These are phyloP conservation scores for Malassezia furfur DNA, from an alignment of 1,284 basidiomycete genomes.

Conservation along the genomic window DNA sequence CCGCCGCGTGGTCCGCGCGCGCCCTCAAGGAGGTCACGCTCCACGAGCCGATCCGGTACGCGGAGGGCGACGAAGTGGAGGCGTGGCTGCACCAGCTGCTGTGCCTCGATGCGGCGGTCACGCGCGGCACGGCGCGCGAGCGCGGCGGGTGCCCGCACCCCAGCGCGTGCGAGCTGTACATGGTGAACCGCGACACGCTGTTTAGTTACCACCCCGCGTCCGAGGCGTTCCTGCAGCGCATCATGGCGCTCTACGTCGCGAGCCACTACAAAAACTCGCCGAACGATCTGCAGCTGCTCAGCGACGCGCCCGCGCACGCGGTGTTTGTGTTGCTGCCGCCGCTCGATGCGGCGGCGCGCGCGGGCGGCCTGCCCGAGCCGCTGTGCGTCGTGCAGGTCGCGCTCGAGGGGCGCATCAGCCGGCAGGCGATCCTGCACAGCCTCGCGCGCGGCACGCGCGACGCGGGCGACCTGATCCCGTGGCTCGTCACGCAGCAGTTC, in stretches of 20 bases:
- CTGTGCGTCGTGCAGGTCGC: constrained; percentile 83
- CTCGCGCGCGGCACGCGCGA: constrained; percentile 68
- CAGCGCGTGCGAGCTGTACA: constrained; percentile 83
- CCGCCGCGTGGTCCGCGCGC: constrained; percentile 55
- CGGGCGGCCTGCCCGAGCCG: constrained; percentile 52
- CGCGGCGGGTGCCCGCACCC: constrained; percentile 62
- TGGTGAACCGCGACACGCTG: constrained; percentile 88
- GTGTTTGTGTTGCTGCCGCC: constrained; percentile 88
- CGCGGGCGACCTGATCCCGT: constrained; percentile 95
- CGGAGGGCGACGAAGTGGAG: constrained; percentile 77
- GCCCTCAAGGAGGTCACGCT: constrained; percentile 87
- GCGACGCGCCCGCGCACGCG: constrained; percentile 91
- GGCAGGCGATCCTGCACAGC: constrained; percentile 74
- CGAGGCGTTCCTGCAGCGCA: constrained; percentile 89
- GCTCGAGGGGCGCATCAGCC: constrained; percentile 85
- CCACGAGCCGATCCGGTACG: constrained; percentile 87
- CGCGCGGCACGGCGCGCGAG: background rate
- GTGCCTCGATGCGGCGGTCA: constrained; percentile 62
- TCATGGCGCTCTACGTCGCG: constrained; percentile 96
- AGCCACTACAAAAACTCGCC: constrained; percentile 99
- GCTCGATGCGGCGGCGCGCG: constrained; percentile 14
- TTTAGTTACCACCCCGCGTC: constrained; percentile 96
- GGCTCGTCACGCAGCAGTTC: constrained; percentile 91
- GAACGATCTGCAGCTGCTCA: constrained; percentile 91
- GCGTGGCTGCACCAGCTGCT: constrained; percentile 85